Conservation (phyloP, 495 filamentous ascomycete genomes). For the Platismatia glauca region DNA sequence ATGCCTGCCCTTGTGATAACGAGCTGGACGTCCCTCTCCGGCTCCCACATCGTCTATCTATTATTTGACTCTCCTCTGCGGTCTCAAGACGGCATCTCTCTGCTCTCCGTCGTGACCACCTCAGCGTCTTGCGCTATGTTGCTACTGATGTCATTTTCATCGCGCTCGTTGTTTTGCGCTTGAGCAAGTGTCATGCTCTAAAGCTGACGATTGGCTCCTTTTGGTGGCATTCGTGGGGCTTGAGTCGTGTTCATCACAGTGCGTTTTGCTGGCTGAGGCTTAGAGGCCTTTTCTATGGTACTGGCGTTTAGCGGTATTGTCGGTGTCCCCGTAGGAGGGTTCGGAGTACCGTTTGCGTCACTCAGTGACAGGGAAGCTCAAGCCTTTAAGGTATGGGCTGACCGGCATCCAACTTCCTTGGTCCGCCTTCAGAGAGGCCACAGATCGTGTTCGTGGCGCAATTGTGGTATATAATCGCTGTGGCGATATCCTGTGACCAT, state of each 20-base stretch:
- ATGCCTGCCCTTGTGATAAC: neutral
- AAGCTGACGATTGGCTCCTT: slow-evolving; percentile 16
- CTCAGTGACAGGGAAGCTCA: neutral
- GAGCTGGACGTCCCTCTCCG: neutral
- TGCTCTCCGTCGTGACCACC: slow-evolving; percentile 3
- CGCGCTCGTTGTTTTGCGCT: slow-evolving; percentile 12
- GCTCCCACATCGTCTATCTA: neutral
- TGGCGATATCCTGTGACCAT: slow-evolving; percentile 10
- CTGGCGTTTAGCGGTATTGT: slow-evolving; percentile 16
- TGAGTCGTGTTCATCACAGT: neutral
- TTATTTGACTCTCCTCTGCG: neutral
- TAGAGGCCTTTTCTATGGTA: slow-evolving; percentile 12
- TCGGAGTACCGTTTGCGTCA: slow-evolving; percentile 6
- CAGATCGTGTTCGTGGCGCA: slow-evolving; percentile 19
- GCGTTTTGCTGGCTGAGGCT: neutral
- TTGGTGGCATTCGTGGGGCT: slow-evolving; percentile 12
- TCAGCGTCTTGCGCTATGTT: slow-evolving; percentile 12
- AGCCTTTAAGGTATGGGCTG: slow-evolving; percentile 6
- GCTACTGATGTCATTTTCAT: slow-evolving; percentile 12
- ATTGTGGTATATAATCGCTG: slow-evolving; percentile 19
- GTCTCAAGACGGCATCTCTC: neutral
- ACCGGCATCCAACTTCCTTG: neutral
- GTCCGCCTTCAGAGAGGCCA: neutral
- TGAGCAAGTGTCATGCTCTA: slow-evolving; percentile 1
- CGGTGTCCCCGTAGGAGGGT: slow-evolving; percentile 17